A percentile compares a stretch with the other conserved stretches of the same genome.
phyloP scores from a whole-genome alignment of 805 yeast genomes.

The Cyberlindnera maritima region DNA sequence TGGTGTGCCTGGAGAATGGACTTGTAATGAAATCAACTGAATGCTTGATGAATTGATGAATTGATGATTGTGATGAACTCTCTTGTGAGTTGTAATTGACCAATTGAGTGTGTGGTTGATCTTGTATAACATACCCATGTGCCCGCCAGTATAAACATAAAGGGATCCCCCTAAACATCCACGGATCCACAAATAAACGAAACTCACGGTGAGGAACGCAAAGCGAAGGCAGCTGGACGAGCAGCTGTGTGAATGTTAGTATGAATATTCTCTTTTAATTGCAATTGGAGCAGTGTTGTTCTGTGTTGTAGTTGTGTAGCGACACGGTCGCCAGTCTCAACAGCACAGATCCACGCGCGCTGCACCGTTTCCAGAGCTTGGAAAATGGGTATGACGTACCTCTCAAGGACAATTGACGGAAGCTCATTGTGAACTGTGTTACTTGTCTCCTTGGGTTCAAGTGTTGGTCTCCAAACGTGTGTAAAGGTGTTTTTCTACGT shows the following conservation, averaged over 20 bases:
- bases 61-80: not conserved
- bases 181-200: too few relatives aligned
- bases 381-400: slow-evolving; percentile 20
- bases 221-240: slow-evolving; percentile 28
- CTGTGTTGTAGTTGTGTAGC: not conserved
- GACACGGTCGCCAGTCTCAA: too few relatives aligned
- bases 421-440: slow-evolving; percentile 16
- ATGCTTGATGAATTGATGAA: too few relatives aligned
- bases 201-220: slow-evolving; percentile 35
- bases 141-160: too few relatives aligned
- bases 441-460: not conserved
- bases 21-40: too few relatives aligned
- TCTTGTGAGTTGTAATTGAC: not conserved
- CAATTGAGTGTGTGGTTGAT: not conserved
- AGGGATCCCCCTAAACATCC: too few relatives aligned
- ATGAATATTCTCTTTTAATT: not conserved
- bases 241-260: slow-evolving; percentile 16
- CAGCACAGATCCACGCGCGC: not conserved
- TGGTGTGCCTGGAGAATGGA: too few relatives aligned
- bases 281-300: not conserved
- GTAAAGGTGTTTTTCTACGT: slow-evolving; percentile 3
- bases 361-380: not conserved
- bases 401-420: slow-evolving; percentile 30
- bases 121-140: too few relatives aligned
- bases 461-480: not conserved